phyloP scores from a whole-genome alignment of 345 rosid species.

The Eucalyptus curtisii region DNA sequence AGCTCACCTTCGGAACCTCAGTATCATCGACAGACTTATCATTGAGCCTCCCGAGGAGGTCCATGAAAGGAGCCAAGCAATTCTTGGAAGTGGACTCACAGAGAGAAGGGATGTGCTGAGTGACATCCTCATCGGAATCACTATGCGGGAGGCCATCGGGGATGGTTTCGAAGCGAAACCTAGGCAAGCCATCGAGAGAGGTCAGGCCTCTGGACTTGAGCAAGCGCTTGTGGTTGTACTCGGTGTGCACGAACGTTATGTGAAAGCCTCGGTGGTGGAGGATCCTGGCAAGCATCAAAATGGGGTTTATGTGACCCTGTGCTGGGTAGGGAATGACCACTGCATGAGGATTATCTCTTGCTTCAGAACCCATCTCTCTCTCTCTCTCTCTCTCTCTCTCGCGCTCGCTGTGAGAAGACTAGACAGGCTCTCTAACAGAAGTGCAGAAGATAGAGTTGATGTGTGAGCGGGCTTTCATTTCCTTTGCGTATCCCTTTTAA shows the following conservation, averaged over 20 bases:
- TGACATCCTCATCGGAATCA: neutral
- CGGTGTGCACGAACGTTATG: neutral
- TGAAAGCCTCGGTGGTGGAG: neutral
- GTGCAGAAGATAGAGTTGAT: neutral
- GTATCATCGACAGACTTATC: neutral
- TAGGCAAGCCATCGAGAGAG: neutral
- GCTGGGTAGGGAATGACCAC: neutral
- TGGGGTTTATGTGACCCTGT: constrained; percentile 1
- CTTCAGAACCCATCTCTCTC: neutral
- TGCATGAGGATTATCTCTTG: neutral
- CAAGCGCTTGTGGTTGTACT: neutral
- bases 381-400: neutral
- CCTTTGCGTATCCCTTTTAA: neutral
- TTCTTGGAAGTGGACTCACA: neutral
- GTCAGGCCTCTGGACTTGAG: neutral
- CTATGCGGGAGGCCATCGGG: neutral
- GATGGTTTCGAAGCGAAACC: neutral
- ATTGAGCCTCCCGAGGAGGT: constrained; percentile 4
- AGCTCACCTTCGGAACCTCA: constrained; percentile 3
- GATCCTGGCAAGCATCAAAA: neutral
- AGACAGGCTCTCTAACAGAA: neutral
- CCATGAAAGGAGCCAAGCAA: neutral
- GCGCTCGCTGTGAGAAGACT: neutral
- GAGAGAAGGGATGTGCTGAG: neutral
- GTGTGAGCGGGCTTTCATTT: neutral